phyloP scores from a whole-genome alignment of 1,139 yeast genomes.

The Blastobotrys buckinghamii region DNA sequence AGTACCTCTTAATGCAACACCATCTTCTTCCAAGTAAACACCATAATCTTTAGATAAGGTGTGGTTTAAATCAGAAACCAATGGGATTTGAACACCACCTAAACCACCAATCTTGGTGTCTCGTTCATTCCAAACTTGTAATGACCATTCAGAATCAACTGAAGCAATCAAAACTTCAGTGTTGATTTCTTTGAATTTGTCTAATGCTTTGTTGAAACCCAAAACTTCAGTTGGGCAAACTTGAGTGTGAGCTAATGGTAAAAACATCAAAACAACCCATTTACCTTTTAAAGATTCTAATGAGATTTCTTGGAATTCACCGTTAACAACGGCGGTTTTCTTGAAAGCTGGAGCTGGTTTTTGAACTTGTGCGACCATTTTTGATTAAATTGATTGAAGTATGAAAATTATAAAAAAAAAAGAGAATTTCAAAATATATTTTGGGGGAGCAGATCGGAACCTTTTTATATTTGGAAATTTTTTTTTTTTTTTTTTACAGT shows the following conservation, averaged over 20 bases:
- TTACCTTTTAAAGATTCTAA: slow-evolving; percentile 95
- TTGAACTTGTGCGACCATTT: slow-evolving; percentile 85
- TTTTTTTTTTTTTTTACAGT: background rate
- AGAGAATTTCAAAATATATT: background rate
- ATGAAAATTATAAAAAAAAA: background rate
- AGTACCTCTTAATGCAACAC: slow-evolving; percentile 95
- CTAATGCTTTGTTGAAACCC: slow-evolving; percentile 94
- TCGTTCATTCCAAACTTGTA: slow-evolving; percentile 96
- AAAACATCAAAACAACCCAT: slow-evolving; percentile 94
- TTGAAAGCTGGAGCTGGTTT: slow-evolving; percentile 94
- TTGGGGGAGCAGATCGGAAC: background rate
- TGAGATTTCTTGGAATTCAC: slow-evolving; percentile 88
- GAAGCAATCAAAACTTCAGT: slow-evolving; percentile 92
- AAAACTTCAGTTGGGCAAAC: slow-evolving; percentile 99
- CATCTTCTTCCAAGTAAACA: slow-evolving; percentile 92
- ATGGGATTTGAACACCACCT: slow-evolving; percentile 90
- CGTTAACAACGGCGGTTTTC: slow-evolving; percentile 96
- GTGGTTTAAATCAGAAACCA: slow-evolving; percentile 96
- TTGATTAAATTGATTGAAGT: slow-evolving; percentile 15
- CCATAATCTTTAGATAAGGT: slow-evolving; percentile 91
- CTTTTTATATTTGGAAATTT: slow-evolving; percentile 1
- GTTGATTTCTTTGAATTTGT: slow-evolving; percentile 81
- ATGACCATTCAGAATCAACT: slow-evolving; percentile 95
- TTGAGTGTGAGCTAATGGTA: slow-evolving; percentile 93
- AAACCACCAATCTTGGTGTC: slow-evolving; percentile 98